Base-by-base conservation (phyloP, 2,329 filamentous ascomycete species). In the Pseudogymnoascus sp. region DNA sequence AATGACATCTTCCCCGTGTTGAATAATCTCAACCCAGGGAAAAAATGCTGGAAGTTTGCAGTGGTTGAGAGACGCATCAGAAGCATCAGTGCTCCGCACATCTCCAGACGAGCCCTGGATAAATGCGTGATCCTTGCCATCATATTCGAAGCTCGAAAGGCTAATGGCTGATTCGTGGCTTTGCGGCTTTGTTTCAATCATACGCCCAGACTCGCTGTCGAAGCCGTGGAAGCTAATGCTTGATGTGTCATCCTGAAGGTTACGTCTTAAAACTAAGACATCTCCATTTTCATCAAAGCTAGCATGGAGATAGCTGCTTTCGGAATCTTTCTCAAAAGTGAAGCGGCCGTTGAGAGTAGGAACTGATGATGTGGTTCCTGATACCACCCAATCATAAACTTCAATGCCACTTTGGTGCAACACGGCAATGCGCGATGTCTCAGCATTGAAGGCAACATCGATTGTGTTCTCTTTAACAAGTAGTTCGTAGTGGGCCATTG, bases 401-500 rank as follows among this genome's bases (percentile, higher is more conserved):
- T 87, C 83, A 23, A 96, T 77, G 1, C 83, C 84, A 14, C 77
- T 72, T 28, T 82, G 79, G 68, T 92, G 89, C 18, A 97, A 78
- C 7, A 95, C 82, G 3, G 86, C 91, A 71, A 97, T 81, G 6
- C 80, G 79, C 1, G 80, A 81, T 59, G 88, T 86, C 59, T 82
- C 80, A 12, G 79, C 79, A 60, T 85, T 88, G 67, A 97, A 86
- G 0, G 88, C 85, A 61, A 94, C 84, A 75, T 97, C 92, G 16
- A 90, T 77, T 2, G 85, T 82, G 62, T 87, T 86, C 0, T 81
- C 81, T 12, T 83, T 78, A 28, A 89, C 75, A 11, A 77, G 70
- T 16, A 97, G 70, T 63, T 95, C 90, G 67, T 89, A 89, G 66
- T 93, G 81, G 14, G 91, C 86, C 92, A 97, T 97, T 0, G 94